phyloP scores from a whole-genome alignment of 768 basidiomycete species.

The Hericium coralloides region DNA sequence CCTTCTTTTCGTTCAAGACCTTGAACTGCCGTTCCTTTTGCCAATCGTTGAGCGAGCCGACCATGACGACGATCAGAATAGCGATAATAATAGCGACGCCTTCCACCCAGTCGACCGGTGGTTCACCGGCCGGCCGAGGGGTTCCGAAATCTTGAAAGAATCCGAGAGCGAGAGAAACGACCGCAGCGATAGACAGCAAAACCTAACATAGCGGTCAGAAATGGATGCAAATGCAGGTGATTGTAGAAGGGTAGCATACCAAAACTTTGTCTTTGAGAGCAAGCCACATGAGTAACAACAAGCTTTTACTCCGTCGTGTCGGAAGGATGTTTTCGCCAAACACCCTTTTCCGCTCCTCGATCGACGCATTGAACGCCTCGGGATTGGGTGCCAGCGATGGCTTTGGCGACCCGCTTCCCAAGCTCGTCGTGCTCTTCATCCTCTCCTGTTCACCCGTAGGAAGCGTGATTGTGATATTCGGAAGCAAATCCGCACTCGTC shows the following conservation, averaged over 20 bases:
- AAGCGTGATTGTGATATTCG: conserved; percentile 31
- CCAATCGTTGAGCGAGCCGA: conserved; percentile 96
- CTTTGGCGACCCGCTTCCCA: neutral
- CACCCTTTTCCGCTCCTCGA: conserved; percentile 37
- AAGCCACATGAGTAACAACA: conserved; percentile 50
- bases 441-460: conserved; percentile 23
- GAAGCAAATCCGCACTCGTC: conserved; percentile 8
- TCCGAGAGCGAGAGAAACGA: conserved; percentile 88
- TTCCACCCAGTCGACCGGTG: conserved; percentile 96
- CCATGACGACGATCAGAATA: conserved; percentile 69
- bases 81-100: conserved; percentile 79
- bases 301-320: conserved; percentile 34
- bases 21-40: conserved; percentile 98
- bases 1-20: conserved; percentile 86
- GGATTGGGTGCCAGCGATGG: neutral
- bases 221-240: neutral
- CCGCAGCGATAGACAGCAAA: conserved; percentile 84
- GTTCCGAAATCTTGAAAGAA: conserved; percentile 90
- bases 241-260: conserved; percentile 26
- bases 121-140: conserved; percentile 43
- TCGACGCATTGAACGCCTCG: conserved; percentile 23
- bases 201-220: conserved; percentile 51
- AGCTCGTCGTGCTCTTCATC: conserved; percentile 6
- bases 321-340: conserved; percentile 49
- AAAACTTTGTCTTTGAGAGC: conserved; percentile 58